Percentiles rank a stretch among this genome's conserved stretches.
phyloP scores from a whole-genome alignment of 2,329 filamentous ascomycete genomes.

The Alternaria triticina region DNA sequence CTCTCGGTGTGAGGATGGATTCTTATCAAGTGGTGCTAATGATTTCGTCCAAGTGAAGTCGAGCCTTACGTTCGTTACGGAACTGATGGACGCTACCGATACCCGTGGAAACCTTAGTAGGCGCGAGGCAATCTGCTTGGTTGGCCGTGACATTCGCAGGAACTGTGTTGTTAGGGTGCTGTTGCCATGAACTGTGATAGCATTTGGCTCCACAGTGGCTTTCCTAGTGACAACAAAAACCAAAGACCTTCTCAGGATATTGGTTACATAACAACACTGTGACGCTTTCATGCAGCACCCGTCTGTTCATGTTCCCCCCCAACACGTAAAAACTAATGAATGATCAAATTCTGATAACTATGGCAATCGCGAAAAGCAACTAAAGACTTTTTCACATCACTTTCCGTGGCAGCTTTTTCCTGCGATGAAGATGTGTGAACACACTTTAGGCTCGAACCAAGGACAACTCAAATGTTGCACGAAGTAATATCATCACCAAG shows the following conservation, averaged over 20 bases:
- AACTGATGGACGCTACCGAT: conserved; percentile 29
- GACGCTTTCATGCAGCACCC: not conserved
- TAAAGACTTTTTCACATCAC: not conserved
- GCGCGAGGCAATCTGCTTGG: conserved; percentile 41
- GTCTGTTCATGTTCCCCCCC: not conserved
- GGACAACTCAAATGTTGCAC: not conserved
- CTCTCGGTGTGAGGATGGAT: not conserved
- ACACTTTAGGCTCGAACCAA: not conserved
- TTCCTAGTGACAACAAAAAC: not conserved
- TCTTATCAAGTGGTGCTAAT: conserved; percentile 13
- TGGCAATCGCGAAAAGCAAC: not conserved
- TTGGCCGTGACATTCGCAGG: conserved; percentile 26
- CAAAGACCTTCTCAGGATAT: not conserved
- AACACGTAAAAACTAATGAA: not conserved
- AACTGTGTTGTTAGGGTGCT: not conserved
- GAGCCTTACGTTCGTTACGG: conserved; percentile 15
- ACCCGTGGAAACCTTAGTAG: conserved; percentile 46
- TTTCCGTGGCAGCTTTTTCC: not conserved
- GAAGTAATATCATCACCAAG: not conserved
- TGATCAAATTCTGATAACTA: not conserved
- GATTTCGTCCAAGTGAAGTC: conserved; percentile 8
- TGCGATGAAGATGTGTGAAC: not conserved
- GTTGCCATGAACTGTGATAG: not conserved
- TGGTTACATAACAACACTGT: not conserved
- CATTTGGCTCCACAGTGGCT: not conserved